Base-by-base conservation (phyloP, 441 rosid species). In the Pelargonium australe region DNA sequence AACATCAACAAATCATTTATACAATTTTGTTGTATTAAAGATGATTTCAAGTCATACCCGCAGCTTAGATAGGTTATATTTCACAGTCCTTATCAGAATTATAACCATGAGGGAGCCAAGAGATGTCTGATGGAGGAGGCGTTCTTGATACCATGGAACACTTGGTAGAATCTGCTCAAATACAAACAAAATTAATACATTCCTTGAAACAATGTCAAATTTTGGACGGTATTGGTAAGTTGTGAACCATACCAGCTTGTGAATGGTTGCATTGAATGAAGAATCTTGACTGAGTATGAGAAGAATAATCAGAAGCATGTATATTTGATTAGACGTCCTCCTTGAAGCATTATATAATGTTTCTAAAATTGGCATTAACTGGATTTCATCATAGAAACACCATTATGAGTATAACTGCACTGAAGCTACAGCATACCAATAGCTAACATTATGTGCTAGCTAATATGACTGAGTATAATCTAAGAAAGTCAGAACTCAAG, bases 261-360 rank as follows among this genome's bases (percentile, higher is more conserved):
- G 98, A 76, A 92, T 83, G 84, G 90, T 86, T 23, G 99, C 86
- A 78, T 87, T 95, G 76, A 95, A 95, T 49, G 98, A 86, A 78
- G 99, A 87, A 76, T 95, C 99, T 75, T 95, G 97, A 81, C 99
- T 92, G 69, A 95, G 97, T 70, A 95, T 90, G 81, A 95, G 99
- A 77, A 95, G 97, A 64, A 90, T 88, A 65, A 95, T 95, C 80
- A 95, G 87, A 83, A 95, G 84, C 89, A 95, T 92, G 83, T 95
- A 95, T 74, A 95, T 92, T 72, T 95, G 99, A 83, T 92, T 95
- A 68, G 99, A 83, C 14, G 97, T 90, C 86, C 84, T 92, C 84
- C 80, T 92, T 7, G 96, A 89, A 74, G 96, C 85, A 80, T 85
- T 90, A 72, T 89, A 92, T 65, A 95, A 75, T 7, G 95, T 89